Evolutionary conservation across 805 yeast species (phyloP).

Genomic region (Candida incommunis): DNA sequence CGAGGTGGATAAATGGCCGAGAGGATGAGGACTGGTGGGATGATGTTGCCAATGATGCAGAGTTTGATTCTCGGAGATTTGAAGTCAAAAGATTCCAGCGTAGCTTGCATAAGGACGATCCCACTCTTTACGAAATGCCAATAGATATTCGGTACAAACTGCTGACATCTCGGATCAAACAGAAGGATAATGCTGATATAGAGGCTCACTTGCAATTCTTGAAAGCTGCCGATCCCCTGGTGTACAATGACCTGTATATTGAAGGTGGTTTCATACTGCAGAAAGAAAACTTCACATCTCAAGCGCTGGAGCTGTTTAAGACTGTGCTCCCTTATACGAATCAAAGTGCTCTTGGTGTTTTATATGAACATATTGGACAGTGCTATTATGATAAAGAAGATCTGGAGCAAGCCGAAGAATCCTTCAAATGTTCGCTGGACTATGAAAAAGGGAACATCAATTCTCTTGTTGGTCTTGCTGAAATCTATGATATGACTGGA

Average conservation of each 20-base stretch:
- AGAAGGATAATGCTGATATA: conserved; percentile 42
- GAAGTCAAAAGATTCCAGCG: background rate
- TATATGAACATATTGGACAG: conserved; percentile 38
- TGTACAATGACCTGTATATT: conserved; percentile 55
- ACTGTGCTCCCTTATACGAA: conserved; percentile 34
- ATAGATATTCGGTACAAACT: conserved; percentile 77
- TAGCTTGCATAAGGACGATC: conserved; percentile 1
- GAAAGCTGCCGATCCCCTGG: conserved; percentile 40
- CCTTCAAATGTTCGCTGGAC: conserved; percentile 14
- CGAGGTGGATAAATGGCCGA: conserved; percentile 74
- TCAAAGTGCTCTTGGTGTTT: conserved; percentile 39
- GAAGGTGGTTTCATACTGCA: conserved; percentile 69
- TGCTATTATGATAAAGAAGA: conserved; percentile 20
- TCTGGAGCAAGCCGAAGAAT: conserved; percentile 16
- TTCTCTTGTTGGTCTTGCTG: conserved; percentile 65
- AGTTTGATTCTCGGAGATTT: conserved; percentile 60
- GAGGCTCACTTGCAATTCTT: conserved; percentile 62
- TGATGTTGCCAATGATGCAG: conserved; percentile 52
- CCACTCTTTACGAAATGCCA: conserved; percentile 38
- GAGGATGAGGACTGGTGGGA: conserved; percentile 55
- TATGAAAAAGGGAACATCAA: conserved; percentile 40
- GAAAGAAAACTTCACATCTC: conserved; percentile 52
- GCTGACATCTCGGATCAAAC: conserved; percentile 56
- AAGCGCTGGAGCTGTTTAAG: conserved; percentile 54
- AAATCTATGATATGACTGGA: conserved; percentile 41